Conservation (phyloP, 495 filamentous ascomycete species). For the Penicillium cinerascens region DNA sequence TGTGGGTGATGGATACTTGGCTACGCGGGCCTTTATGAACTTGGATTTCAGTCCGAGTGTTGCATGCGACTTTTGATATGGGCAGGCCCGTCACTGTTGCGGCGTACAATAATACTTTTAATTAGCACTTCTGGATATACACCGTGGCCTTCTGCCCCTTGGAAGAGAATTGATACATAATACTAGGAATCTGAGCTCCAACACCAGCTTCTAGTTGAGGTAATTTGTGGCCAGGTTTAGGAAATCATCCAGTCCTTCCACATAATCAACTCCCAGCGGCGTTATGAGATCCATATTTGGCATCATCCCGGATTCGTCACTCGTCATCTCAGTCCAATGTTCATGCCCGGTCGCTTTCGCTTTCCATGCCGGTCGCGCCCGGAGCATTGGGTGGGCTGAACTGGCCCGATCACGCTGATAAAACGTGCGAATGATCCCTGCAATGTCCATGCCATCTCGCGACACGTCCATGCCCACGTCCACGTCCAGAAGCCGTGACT, state of each 20-base stretch:
- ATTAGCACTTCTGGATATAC: slow-evolving; percentile 5
- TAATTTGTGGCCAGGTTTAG: slow-evolving; percentile 23
- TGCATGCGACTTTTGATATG: not conserved
- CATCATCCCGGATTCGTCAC: not conserved
- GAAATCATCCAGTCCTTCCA: slow-evolving; percentile 26
- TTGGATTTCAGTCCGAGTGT: not conserved
- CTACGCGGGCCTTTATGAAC: not conserved
- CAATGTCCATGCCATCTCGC: slow-evolving; percentile 4
- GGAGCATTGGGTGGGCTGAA: not conserved
- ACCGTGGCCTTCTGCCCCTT: not conserved
- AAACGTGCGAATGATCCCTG: slow-evolving; percentile 17
- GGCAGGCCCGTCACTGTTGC: slow-evolving; percentile 4
- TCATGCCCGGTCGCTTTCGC: not conserved
- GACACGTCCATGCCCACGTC: no score
- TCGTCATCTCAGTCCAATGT: slow-evolving; percentile 9
- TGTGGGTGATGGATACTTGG: not conserved
- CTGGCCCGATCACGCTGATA: slow-evolving; percentile 13
- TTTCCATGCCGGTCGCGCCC: not conserved
- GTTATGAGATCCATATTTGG: slow-evolving; percentile 6
- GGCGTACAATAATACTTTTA: slow-evolving; percentile 8
- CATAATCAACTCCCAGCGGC: slow-evolving; percentile 16
- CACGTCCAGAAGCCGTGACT: not conserved
- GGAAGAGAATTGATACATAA: not conserved
- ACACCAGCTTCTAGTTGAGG: slow-evolving; percentile 2
- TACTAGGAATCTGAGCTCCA: not conserved